Evolutionary conservation across 495 filamentous ascomycete species (phyloP).

Genomic region (Penicillium odoratum): DNA sequence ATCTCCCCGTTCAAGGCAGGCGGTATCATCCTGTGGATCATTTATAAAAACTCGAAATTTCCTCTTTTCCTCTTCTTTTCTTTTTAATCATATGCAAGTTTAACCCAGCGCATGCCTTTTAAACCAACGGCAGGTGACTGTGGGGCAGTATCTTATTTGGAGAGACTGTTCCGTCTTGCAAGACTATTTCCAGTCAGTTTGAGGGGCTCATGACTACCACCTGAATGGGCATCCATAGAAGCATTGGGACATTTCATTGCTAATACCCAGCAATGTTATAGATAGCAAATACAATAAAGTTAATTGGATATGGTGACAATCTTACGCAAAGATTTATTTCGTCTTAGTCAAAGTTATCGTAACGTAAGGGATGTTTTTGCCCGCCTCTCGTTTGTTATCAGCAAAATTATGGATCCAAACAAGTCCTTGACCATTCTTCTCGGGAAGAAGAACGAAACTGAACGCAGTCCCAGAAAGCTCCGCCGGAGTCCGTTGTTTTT

Average conservation of each 20-base stretch:
- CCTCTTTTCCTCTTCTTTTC: constrained; percentile 17
- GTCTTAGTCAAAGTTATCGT: neutral
- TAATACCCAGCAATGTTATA: neutral
- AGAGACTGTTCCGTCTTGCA: constrained; percentile 31
- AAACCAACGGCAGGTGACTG: constrained; percentile 30
- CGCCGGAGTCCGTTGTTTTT: constrained; percentile 1
- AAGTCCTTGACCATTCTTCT: neutral
- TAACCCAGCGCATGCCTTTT: constrained; percentile 32
- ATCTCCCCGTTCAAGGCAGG: neutral
- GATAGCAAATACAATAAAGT: too few species aligned
- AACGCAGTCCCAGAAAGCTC: neutral
- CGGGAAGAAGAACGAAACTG: neutral
- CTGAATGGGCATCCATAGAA: constrained; percentile 53
- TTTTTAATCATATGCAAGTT: constrained; percentile 40
- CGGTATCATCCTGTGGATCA: neutral
- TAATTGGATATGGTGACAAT: neutral
- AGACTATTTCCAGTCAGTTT: constrained; percentile 51
- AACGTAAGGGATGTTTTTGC: neutral
- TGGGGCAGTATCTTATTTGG: constrained; percentile 23
- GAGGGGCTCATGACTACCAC: constrained; percentile 45
- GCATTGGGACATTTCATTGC: constrained; percentile 29
- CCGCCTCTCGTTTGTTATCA: neutral
- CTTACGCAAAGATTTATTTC: too few species aligned
- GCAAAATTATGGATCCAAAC: neutral
- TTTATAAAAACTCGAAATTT: neutral